Percentiles rank a stretch among this genome's conserved stretches.
phyloP scores from a whole-genome alignment of 78 protist genomes.

The Speleostelium caveatum region DNA sequence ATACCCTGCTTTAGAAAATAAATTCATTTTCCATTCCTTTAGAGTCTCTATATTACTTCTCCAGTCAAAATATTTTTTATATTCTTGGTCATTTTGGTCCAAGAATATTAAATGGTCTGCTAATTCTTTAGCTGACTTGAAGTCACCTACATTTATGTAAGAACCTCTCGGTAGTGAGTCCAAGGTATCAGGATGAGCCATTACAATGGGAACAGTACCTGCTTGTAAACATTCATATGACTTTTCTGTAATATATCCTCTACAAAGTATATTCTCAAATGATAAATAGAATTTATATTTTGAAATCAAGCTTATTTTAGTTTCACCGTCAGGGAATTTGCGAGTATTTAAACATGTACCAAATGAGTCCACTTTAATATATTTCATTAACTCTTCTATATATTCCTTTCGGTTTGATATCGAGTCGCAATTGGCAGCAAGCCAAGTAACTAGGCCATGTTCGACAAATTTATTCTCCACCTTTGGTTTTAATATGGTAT shows the following conservation, averaged over 20 bases:
- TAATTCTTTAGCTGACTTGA: too few species aligned
- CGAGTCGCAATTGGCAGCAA: slow-evolving; percentile 16
- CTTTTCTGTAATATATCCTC: slow-evolving; percentile 36
- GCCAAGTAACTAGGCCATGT: slow-evolving; percentile 18
- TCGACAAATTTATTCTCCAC: too few species aligned
- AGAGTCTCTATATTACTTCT: slow-evolving; percentile 1
- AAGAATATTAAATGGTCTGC: slow-evolving; percentile 17
- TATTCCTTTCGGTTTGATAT: not conserved
- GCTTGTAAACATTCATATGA: not conserved
- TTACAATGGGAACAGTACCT: slow-evolving; percentile 19
- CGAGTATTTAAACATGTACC: slow-evolving; percentile 34
- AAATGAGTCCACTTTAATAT: slow-evolving; percentile 36
- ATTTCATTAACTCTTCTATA: slow-evolving; percentile 34
- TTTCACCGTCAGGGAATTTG: not conserved
- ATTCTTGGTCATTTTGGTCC: slow-evolving; percentile 10
- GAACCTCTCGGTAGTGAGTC: slow-evolving; percentile 32
- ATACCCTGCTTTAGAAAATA: too few species aligned
- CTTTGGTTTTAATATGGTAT: too few species aligned
- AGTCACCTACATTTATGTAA: too few species aligned
- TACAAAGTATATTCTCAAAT: slow-evolving; percentile 36
- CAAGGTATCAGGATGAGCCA: slow-evolving; percentile 28
- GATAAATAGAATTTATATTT: slow-evolving; percentile 53
- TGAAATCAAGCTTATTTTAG: not conserved
- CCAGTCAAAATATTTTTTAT: slow-evolving; percentile 51
- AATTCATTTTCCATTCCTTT: slow-evolving; percentile 25